phyloP scores from a whole-genome alignment of 768 basidiomycete species.

The Mycena venus region DNA sequence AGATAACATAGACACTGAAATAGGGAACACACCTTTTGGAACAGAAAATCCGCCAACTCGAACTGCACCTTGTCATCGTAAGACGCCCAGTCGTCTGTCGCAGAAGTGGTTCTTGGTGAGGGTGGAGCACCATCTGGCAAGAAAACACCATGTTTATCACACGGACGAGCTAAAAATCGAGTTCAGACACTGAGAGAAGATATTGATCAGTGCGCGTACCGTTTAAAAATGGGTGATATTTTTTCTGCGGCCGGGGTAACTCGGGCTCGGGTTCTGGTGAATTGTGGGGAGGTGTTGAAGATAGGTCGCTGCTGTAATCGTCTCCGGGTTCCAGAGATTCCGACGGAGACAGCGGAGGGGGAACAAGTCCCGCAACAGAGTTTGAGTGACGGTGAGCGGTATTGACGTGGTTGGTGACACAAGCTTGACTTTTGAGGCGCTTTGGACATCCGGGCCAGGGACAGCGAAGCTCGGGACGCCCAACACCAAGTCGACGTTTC shows the following conservation, averaged over 20 bases:
- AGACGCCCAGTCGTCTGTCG: conserved; percentile 3
- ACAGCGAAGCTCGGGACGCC: background rate
- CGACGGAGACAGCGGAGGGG: background rate
- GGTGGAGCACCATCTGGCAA: background rate
- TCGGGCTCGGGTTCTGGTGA: background rate
- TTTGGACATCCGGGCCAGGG: background rate
- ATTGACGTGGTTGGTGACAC: background rate
- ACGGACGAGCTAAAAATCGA: background rate
- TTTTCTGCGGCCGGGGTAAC: background rate
- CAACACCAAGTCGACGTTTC: background rate
- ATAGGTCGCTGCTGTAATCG: background rate
- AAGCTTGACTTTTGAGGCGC: background rate
- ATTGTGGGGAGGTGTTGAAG: background rate
- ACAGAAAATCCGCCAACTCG: conserved; percentile 31
- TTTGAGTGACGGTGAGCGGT: background rate
- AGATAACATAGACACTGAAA: too few species aligned
- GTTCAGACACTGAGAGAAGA: background rate
- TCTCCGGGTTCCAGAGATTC: background rate
- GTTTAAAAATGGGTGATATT: conserved; percentile 2
- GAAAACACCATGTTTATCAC: background rate
- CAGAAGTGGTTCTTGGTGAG: background rate
- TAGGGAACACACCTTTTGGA: background rate
- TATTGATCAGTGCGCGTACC: background rate
- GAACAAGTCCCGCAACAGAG: too few species aligned
- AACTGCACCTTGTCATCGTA: conserved; percentile 26